Conservation (phyloP, 768 basidiomycete species). For the Russula ochroleuca region DNA sequence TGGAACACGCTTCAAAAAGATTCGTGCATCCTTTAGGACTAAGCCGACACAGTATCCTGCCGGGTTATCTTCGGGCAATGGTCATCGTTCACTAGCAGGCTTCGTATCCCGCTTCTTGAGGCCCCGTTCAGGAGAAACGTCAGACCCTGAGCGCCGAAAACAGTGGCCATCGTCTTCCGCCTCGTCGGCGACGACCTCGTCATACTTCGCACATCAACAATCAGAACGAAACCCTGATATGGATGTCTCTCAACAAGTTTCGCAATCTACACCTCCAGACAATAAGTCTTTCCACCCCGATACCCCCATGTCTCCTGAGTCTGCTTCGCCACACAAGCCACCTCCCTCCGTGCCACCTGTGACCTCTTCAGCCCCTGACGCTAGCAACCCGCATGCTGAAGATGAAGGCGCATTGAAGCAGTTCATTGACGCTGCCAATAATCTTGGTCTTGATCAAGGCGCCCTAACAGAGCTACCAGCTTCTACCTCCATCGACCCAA, state of each 20-base stretch:
- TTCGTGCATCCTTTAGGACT: conserved; percentile 63
- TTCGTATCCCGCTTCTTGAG: conserved; percentile 76
- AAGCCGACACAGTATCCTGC: conserved; percentile 44
- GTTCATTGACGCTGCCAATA: conserved; percentile 69
- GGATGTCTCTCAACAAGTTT: not conserved
- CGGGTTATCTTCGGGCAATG: conserved; percentile 40
- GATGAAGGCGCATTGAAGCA: conserved; percentile 61
- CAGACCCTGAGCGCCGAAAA: conserved; percentile 33
- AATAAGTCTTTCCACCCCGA: conserved; percentile 22
- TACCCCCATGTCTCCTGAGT: conserved; percentile 18
- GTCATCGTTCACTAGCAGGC: conserved; percentile 41
- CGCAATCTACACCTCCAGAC: conserved; percentile 25
- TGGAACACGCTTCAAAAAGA: conserved; percentile 66
- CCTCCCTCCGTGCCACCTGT: conserved; percentile 9
- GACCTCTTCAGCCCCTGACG: not conserved
- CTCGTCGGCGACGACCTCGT: conserved; percentile 19
- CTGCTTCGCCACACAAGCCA: not conserved
- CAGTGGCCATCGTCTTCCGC: conserved; percentile 12
- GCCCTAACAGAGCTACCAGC: conserved; percentile 66
- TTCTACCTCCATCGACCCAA: conserved; percentile 60
- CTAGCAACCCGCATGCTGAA: conserved; percentile 23
- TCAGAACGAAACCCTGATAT: not conserved
- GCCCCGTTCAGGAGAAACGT: conserved; percentile 30
- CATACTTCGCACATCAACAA: conserved; percentile 21
- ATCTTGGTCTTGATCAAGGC: conserved; percentile 68